These are phyloP conservation scores for Cercospora sesami DNA, from an alignment of 2,329 filamentous ascomycete species.

Conservation along the genomic window DNA sequence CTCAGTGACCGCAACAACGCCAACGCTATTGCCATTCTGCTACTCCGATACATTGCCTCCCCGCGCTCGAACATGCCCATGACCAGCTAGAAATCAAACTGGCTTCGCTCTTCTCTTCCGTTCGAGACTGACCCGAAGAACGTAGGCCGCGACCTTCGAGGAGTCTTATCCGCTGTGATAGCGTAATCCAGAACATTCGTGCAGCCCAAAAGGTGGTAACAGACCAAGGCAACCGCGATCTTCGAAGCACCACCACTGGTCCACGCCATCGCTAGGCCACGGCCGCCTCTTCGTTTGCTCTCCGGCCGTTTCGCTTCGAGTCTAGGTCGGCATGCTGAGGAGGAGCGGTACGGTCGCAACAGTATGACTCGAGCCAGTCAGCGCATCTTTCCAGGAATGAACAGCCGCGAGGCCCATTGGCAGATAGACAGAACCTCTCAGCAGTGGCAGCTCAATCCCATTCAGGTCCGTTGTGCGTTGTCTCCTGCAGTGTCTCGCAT, in stretches of 20 bases:
- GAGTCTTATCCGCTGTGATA: neutral
- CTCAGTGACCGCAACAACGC: neutral
- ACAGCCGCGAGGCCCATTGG: neutral
- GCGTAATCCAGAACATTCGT: neutral
- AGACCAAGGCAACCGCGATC: neutral
- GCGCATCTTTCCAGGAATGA: neutral
- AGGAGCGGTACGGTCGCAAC: neutral
- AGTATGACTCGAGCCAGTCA: neutral
- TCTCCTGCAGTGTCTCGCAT: neutral
- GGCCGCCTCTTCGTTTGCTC: neutral
- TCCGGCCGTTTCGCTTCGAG: neutral
- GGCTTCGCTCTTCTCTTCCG: neutral
- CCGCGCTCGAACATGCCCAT: neutral
- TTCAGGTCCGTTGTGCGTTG: neutral
- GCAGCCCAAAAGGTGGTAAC: neutral
- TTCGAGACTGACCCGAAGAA: neutral
- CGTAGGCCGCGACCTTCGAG: neutral
- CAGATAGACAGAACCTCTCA: neutral
- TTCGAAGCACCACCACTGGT: neutral
- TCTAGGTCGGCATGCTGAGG: neutral
- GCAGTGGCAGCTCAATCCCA: neutral
- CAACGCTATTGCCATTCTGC: neutral
- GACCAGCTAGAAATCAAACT: neutral
- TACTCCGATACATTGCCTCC: neutral
- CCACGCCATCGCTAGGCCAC: neutral